Percentiles rank a stretch among this genome's conserved stretches.
Evolutionary conservation across 192 early-diverging fungal species (phyloP).

Genomic region (Backusella liffmaniae): DNA sequence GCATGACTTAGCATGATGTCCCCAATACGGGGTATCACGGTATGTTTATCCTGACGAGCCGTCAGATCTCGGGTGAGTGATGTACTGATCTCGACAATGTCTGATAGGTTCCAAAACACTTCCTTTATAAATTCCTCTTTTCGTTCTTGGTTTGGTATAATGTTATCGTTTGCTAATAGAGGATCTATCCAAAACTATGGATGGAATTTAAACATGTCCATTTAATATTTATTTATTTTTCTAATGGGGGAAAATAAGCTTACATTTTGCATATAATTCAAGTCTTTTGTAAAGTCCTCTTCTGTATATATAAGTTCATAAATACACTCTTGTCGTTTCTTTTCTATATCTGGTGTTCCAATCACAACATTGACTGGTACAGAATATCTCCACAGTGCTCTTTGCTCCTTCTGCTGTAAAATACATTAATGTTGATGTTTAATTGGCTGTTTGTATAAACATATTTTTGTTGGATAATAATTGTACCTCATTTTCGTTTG

Average conservation of each 20-base stretch:
- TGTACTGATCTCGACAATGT: conserved; percentile 62
- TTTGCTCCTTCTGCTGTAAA: conserved; percentile 4
- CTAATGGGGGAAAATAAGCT: neutral
- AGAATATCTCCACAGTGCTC: conserved; percentile 74
- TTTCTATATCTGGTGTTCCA: conserved; percentile 70
- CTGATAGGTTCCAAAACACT: conserved; percentile 77
- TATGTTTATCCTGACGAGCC: conserved; percentile 61
- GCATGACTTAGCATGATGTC: conserved; percentile 80
- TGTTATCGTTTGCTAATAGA: conserved; percentile 51
- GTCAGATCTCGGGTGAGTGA: conserved; percentile 61
- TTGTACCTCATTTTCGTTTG: conserved; percentile 5
- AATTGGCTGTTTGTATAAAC: neutral
- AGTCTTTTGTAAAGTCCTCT: conserved; percentile 84
- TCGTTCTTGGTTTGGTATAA: conserved; percentile 61
- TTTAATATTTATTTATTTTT: neutral
- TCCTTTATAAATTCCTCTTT: conserved; percentile 74
- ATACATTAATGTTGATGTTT: neutral
- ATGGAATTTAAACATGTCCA: neutral
- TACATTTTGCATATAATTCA: conserved; percentile 76
- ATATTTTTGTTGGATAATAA: neutral
- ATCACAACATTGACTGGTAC: conserved; percentile 78
- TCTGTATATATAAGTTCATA: conserved; percentile 91
- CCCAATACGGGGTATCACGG: conserved; percentile 77
- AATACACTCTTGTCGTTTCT: conserved; percentile 89
- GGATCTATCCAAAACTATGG: conserved; percentile 63